A percentile compares a stretch with the other conserved stretches of the same genome.
These are phyloP conservation scores for Ustulina deusta DNA, from an alignment of 2,329 filamentous ascomycete genomes.

Conservation along the genomic window DNA sequence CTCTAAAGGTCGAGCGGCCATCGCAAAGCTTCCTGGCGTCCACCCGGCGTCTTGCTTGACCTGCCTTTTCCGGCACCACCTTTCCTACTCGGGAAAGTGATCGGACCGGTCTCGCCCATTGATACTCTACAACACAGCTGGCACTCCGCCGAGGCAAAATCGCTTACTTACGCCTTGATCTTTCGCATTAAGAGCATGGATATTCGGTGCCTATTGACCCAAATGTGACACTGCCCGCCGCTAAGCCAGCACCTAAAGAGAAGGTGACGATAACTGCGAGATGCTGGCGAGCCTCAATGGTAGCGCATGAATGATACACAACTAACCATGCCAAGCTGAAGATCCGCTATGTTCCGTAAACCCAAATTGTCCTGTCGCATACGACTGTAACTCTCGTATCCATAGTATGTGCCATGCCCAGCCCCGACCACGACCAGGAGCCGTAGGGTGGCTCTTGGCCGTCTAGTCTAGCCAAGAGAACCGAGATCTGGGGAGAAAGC, in stretches of 20 bases:
- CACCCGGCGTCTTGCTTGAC: constrained; percentile 10
- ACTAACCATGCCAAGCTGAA: constrained; percentile 21
- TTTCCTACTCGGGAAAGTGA: constrained; percentile 36
- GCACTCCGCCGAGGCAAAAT: constrained; percentile 12
- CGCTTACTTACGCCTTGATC: neutral
- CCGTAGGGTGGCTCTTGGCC: constrained; percentile 24
- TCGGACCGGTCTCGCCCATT: constrained; percentile 8
- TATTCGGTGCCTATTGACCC: constrained; percentile 10
- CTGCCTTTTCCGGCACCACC: constrained; percentile 33
- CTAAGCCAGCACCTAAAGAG: constrained; percentile 27
- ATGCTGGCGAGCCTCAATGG: constrained; percentile 28
- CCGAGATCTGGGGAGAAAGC: constrained; percentile 30
- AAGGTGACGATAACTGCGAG: constrained; percentile 25
- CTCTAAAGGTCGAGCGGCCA: constrained; percentile 8
- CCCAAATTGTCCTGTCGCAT: constrained; percentile 13
- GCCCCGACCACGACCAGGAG: constrained; percentile 5
- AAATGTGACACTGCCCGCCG: constrained; percentile 25
- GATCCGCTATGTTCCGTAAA: constrained; percentile 22
- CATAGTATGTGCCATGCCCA: neutral
- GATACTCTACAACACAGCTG: neutral
- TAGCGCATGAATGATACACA: constrained; percentile 5
- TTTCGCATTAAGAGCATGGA: neutral
- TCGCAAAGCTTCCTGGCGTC: constrained; percentile 23
- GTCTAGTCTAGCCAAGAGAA: constrained; percentile 26
- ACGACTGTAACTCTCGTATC: constrained; percentile 3